Conservation (phyloP, 140 eudicot species). For the Flaveria floridana region DNA sequence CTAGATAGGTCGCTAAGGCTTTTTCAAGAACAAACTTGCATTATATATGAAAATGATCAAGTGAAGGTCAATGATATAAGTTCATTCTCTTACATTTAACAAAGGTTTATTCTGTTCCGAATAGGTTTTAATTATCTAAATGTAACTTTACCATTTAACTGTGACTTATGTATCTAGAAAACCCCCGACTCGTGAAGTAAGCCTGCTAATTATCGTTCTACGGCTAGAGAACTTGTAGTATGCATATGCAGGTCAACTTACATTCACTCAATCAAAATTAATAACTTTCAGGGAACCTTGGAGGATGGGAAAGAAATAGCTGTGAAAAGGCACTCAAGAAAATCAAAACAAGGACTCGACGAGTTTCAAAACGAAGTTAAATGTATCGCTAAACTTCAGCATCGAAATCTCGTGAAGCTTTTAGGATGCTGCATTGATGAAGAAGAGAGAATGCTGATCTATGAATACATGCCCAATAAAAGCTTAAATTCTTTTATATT, state of each 20-base stretch:
- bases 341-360: slow-evolving; percentile 44
- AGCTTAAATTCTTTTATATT: slow-evolving; percentile 49
- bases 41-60: no score
- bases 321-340: slow-evolving; percentile 43
- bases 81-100: background rate
- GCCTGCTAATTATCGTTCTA: no score
- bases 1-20: background rate
- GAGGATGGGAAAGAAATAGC: slow-evolving; percentile 46
- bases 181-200: no score
- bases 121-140: background rate
- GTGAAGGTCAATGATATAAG: no score
- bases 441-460: slow-evolving; percentile 41
- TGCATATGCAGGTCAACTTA: no score
- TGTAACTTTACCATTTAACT: no score
- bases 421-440: slow-evolving; percentile 48
- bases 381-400: slow-evolving; percentile 49
- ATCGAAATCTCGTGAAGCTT: slow-evolving; percentile 48
- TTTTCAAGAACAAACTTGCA: background rate
- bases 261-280: background rate
- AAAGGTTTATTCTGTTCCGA: background rate
- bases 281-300: slow-evolving; percentile 38
- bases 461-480: slow-evolving; percentile 49
- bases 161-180: no score
- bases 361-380: slow-evolving; percentile 43
- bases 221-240: no score